Conservation (phyloP, 163 green algal species). For the Scenedesmus sp. region DNA sequence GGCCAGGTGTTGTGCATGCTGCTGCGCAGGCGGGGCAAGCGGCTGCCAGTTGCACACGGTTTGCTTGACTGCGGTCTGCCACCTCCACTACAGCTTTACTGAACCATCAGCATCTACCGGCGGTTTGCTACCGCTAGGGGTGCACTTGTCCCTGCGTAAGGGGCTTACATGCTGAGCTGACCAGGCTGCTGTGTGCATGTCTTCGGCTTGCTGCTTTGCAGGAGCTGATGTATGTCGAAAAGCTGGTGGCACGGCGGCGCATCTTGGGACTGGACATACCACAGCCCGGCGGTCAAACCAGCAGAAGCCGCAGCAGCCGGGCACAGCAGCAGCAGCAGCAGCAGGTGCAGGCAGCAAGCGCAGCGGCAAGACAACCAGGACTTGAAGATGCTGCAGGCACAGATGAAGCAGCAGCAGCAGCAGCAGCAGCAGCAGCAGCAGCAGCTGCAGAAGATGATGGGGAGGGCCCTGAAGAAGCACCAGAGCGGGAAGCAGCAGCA, state of each 20-base stretch:
- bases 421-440: conserved; percentile 24
- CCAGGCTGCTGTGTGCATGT: too few species aligned
- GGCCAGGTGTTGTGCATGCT: too few species aligned
- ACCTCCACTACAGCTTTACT: too few species aligned
- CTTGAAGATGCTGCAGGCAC: conserved; percentile 27
- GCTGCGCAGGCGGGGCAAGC: not conserved
- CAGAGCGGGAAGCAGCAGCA: conserved; percentile 12
- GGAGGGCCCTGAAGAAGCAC: not conserved
- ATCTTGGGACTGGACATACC: conserved; percentile 82
- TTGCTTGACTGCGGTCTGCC: too few species aligned
- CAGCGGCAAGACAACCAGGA: conserved; percentile 3
- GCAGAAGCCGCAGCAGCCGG: not conserved
- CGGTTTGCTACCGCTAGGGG: too few species aligned
- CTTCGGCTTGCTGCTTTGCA: not conserved
- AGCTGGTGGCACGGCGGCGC: conserved; percentile 77
- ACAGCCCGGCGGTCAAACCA: conserved; percentile 27
- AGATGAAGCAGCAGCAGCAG: conserved; percentile 2
- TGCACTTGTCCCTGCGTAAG: too few species aligned
- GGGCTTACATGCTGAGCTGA: too few species aligned
- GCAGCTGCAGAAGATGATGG: conserved; percentile 8
- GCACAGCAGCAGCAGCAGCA: not conserved
- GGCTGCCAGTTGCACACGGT: too few species aligned
- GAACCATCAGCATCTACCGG: too few species aligned
- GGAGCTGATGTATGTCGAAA: conserved; percentile 91
- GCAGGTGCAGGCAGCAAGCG: conserved; percentile 25